These are phyloP conservation scores for Aspergillus tamarii DNA, from an alignment of 2,329 filamentous ascomycete species.

Conservation along the genomic window DNA sequence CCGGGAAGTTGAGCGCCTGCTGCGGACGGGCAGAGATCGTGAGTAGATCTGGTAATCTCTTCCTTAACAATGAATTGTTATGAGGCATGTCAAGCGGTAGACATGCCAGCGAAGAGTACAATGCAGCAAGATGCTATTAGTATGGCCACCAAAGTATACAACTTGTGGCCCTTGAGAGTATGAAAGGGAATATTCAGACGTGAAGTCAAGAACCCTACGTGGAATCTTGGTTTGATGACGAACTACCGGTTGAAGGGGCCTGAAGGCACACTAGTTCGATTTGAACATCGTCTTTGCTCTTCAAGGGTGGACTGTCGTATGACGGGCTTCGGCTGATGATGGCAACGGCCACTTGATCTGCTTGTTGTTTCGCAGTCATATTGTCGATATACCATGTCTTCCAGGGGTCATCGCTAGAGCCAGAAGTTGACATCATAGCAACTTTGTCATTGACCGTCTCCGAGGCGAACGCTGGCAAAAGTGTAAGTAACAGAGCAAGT, in stretches of 20 bases:
- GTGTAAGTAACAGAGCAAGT: constrained; percentile 5
- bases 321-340: constrained; percentile 40
- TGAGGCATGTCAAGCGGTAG: not conserved
- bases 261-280: constrained; percentile 42
- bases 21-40: not conserved
- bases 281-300: constrained; percentile 34
- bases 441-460: constrained; percentile 32
- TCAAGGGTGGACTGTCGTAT: constrained; percentile 28
- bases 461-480: constrained; percentile 33
- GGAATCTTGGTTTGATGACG: constrained; percentile 20
- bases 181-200: not conserved
- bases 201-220: constrained; percentile 5
- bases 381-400: constrained; percentile 41
- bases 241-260: constrained; percentile 35
- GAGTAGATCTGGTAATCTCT: not conserved
- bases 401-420: constrained; percentile 35
- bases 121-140: not conserved
- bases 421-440: constrained; percentile 34
- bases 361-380: constrained; percentile 37
- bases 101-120: not conserved
- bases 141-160: not conserved
- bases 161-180: not conserved
- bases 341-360: constrained; percentile 41
- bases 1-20: not conserved
- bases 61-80: not conserved